These are phyloP conservation scores for Umbelopsis sp. DNA, from an alignment of 192 early-diverging fungal species.

Conservation along the genomic window DNA sequence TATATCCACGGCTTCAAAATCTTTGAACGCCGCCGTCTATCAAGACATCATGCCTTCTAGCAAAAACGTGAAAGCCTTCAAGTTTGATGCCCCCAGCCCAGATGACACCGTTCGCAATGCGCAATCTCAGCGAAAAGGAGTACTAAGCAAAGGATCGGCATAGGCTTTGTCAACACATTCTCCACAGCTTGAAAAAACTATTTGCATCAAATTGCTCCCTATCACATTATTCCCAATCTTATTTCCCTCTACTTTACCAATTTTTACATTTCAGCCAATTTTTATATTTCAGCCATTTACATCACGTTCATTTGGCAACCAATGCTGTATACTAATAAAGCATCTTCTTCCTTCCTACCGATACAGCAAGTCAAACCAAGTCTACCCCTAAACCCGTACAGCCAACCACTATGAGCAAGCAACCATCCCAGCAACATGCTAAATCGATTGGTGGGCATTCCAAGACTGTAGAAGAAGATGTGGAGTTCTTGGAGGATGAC, in stretches of 20 bases:
- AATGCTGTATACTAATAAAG: constrained; percentile 7
- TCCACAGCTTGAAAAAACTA: not conserved
- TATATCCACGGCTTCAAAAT: not conserved
- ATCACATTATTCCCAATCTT: not conserved
- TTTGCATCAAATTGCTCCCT: not conserved
- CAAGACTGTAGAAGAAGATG: constrained; percentile 17
- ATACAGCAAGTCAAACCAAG: constrained; percentile 4
- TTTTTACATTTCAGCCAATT: not conserved
- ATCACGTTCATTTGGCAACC: not conserved
- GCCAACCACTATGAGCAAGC: constrained; percentile 12
- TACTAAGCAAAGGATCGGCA: not conserved
- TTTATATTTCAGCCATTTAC: not conserved
- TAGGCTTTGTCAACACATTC: not conserved
- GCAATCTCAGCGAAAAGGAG: constrained; percentile 41
- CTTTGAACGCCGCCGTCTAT: not conserved
- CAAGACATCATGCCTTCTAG: not conserved
- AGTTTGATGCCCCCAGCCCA: constrained; percentile 80
- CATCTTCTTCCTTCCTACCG: constrained; percentile 2
- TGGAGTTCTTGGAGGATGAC: constrained; percentile 26
- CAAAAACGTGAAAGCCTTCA: constrained; percentile 44
- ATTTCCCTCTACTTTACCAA: not conserved
- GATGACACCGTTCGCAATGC: constrained; percentile 77
- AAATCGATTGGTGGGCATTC: not conserved
- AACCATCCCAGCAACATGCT: not conserved
- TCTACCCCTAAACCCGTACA: not conserved